Base-by-base conservation (phyloP, 257 asterid genomes). In the Plectranthus barbatus region DNA sequence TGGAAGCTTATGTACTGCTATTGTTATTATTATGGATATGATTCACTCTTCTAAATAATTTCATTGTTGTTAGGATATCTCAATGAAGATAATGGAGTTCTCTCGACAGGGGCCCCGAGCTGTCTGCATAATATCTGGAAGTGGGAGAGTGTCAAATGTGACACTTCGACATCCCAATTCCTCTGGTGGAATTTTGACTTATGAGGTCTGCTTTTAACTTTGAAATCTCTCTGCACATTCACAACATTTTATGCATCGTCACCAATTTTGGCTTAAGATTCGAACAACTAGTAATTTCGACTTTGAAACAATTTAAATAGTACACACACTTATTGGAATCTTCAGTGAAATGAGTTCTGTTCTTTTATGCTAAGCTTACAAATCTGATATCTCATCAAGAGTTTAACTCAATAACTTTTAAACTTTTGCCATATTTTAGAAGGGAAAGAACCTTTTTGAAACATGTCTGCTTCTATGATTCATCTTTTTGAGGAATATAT, bases 91-190 rank as follows among this genome's bases (percentile, higher is more conserved):
- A 51, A 81, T 81, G 64, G 81, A 87, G 50, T 84, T 90, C 58
- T 78, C 90, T 47, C 87, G 74, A 56, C 86, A 86, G 74, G 97
- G 95, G 29, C 95, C 95, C 2, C 89, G 94, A 60, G 85, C 97
- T 36, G 77, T 90, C 56, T 90, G 95, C 72, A 79, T 90, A 33
- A 79, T 90, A 44, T 90, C 97, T 40, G 95, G 88, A 56, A 82
- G 80, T 41, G 94, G 97, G 45, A 62, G 83, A 47, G 84, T 90
- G 56, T 86, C 94, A 6, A 86, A 75, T 66, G 95, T 86, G 31
- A 86, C 94, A 37, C 81, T 86, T 57, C 71, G 85, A 41, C 95
- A 81, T 72, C 95, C 95, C 62, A 79, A 53, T 79, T 83, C 94
- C 26, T 81, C 95, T 6, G 95, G 94, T 53, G 88, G 93, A 55